A percentile compares a stretch with the other conserved stretches of the same genome.
phyloP scores from a whole-genome alignment of 2,329 filamentous ascomycete genomes.

The Plectosphaerella cucumerina region DNA sequence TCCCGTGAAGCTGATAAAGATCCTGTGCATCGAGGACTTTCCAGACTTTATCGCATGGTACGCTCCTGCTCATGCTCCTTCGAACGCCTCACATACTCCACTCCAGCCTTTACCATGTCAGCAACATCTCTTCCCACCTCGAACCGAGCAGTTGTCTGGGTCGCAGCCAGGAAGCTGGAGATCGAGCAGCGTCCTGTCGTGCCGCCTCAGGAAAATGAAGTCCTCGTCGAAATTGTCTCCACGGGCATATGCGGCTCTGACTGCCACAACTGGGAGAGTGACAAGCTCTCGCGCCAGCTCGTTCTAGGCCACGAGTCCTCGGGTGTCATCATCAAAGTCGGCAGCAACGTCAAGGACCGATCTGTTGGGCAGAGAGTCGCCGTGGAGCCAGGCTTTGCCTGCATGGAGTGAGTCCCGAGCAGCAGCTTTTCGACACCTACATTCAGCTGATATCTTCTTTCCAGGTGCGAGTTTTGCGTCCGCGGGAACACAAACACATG shows the following conservation, averaged over 20 bases:
- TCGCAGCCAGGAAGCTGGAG: conserved; percentile 29
- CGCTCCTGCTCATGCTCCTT: background rate
- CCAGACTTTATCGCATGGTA: background rate
- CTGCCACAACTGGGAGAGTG: conserved; percentile 19
- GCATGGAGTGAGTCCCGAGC: conserved; percentile 23
- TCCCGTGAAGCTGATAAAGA: background rate
- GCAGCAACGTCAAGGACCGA: conserved; percentile 39
- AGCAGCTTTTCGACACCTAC: background rate
- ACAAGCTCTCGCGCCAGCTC: conserved; percentile 13
- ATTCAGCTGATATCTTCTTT: background rate
- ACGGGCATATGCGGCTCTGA: conserved; percentile 15
- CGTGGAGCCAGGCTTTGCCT: conserved; percentile 61
- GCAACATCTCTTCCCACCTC: conserved; percentile 6
- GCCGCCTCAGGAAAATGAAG: conserved; percentile 4
- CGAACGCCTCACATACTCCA: too few relatives aligned
- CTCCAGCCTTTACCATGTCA: too few relatives aligned
- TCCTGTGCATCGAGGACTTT: background rate
- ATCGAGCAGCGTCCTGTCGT: conserved; percentile 38
- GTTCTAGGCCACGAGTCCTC: conserved; percentile 59
- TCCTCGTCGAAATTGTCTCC: conserved; percentile 13
- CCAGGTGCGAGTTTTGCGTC: conserved; percentile 17
- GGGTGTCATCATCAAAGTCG: conserved; percentile 53
- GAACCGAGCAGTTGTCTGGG: conserved; percentile 18
- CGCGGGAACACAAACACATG: conserved; percentile 63
- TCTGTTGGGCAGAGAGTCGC: conserved; percentile 44